phyloP scores from a whole-genome alignment of 2,329 filamentous ascomycete species.

The Pseudogymnoascus sp. region DNA sequence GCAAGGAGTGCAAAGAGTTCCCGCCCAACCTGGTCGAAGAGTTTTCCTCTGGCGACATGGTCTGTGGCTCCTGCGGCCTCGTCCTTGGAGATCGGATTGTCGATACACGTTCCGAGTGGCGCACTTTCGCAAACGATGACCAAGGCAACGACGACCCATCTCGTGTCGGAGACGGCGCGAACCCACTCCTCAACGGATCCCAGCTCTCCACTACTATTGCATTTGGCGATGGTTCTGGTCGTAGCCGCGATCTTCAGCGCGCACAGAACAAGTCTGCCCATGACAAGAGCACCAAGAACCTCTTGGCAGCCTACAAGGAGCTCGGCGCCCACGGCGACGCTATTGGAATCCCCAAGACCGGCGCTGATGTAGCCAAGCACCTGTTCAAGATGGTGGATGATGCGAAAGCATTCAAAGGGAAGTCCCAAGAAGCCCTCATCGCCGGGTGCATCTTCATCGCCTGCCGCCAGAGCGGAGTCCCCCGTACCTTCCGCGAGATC shows the following conservation, averaged over 20 bases:
- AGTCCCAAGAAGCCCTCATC: conserved; percentile 87
- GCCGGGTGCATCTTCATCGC: conserved; percentile 97
- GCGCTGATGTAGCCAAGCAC: conserved; percentile 85
- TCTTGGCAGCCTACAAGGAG: conserved; percentile 79
- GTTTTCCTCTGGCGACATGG: conserved; percentile 84
- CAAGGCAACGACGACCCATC: conserved; percentile 94
- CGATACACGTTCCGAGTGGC: conserved; percentile 95
- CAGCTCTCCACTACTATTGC: conserved; percentile 86
- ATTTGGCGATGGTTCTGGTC: conserved; percentile 66
- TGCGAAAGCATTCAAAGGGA: conserved; percentile 88
- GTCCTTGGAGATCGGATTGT: conserved; percentile 88
- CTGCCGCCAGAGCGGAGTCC: conserved; percentile 80
- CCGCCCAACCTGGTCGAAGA: conserved; percentile 94
- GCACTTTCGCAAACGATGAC: conserved; percentile 97
- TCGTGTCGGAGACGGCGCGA: conserved; percentile 91
- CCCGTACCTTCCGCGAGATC: conserved; percentile 90
- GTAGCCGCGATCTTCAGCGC: conserved; percentile 69
- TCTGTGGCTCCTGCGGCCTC: conserved; percentile 85
- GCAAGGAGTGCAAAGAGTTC: conserved; percentile 82
- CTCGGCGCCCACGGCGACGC: conserved; percentile 83
- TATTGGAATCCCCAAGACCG: conserved; percentile 71
- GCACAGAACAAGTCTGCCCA: conserved; percentile 75
- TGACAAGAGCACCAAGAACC: conserved; percentile 75
- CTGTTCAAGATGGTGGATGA: conserved; percentile 94
- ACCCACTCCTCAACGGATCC: conserved; percentile 81